Evolutionary conservation across 805 yeast species (phyloP), one percentile per base, ranked within the genome.

Genomic region (Dipodascus geniculatus): DNA sequence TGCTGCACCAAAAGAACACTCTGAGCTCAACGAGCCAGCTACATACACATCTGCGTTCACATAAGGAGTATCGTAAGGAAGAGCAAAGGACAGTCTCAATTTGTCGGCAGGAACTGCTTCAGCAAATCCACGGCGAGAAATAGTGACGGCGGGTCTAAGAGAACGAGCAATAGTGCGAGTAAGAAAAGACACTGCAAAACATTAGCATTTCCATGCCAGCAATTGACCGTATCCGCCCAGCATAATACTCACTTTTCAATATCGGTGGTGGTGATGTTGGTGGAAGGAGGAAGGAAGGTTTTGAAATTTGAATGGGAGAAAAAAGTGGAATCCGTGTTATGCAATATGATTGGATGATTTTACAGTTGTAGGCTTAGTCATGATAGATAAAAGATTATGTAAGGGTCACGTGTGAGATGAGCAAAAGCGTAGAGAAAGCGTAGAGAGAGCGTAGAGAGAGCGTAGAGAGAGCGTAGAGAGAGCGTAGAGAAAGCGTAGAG

Each of bases 81-180:
- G 80, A 55, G 96, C 91, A 65, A 93, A 81, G 55, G 95, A 85
- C 67, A 93, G 78, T 71, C 83, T 88, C 71, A 93, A 79, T 61
- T 82, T 82, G 67, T 84, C 93, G 58, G 84, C 71, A 53, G 79
- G 61, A 44, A 75, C 77, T 60, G 85, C 95, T 63, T 91, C 95
- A 64, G 99, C 99, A 71, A 90, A 91, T 57, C 85, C 76, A 82
- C 96, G 65, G 51, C 60, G 65, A 65, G 57, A 76, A 74, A 61
- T 56, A 49, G 53, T 48, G 53, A 28, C 33, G 49, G 31, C 49
- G n/a, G 49, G 53, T 33, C 55, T 22, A 14, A 53, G 49, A 42
- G 55, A 22, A 48, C 60, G 54, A 23, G 58, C 54, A 51, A 56
- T 23, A 23, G 59, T 47, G 48, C 59, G 57, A 42, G 59, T 53